Conservation (phyloP, 805 yeast species). For the Kodamaea kaohsiungensis region DNA sequence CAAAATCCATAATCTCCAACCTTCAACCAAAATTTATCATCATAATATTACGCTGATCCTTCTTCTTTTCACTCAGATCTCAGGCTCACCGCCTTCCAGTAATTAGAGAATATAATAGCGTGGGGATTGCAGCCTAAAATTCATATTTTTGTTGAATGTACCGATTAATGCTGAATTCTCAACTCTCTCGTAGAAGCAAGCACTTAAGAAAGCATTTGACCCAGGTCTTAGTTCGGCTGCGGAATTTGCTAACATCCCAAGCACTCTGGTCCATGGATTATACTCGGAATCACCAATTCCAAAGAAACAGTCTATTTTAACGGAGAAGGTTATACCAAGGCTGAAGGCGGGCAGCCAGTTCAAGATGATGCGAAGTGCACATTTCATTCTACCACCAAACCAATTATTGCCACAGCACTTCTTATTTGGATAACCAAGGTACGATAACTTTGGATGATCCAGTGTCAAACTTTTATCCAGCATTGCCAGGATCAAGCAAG, state of each 20-base stretch:
- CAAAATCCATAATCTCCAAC: too few relatives aligned
- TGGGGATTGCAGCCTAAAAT: not conserved
- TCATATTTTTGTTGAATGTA: not conserved
- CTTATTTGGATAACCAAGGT: slow-evolving; percentile 32
- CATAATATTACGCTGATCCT: too few relatives aligned
- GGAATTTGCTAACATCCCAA: not conserved
- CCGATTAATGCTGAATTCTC: not conserved
- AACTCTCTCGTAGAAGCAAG: not conserved
- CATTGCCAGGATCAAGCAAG: slow-evolving; percentile 24
- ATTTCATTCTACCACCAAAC: slow-evolving; percentile 33
- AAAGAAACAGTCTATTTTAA: slow-evolving; percentile 25
- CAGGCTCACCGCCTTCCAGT: not conserved
- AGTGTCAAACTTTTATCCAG: slow-evolving; percentile 32
- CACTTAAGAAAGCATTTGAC: slow-evolving; percentile 5
- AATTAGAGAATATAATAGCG: not conserved
- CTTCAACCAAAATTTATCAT: too few relatives aligned
- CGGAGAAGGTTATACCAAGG: slow-evolving; percentile 12
- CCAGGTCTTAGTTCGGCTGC: slow-evolving; percentile 4
- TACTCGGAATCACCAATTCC: slow-evolving; percentile 26
- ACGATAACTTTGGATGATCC: slow-evolving; percentile 35
- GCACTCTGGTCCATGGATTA: slow-evolving; percentile 3
- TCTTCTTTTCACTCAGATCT: too few relatives aligned
- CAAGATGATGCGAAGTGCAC: slow-evolving; percentile 20
- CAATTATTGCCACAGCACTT: slow-evolving; percentile 37
- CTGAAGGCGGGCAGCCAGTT: slow-evolving; percentile 18